A percentile compares a stretch with the other conserved stretches of the same genome.
Evolutionary conservation across 352 stramenopile genomes (phyloP).

Genomic region (Pythium pyrilobum): DNA sequence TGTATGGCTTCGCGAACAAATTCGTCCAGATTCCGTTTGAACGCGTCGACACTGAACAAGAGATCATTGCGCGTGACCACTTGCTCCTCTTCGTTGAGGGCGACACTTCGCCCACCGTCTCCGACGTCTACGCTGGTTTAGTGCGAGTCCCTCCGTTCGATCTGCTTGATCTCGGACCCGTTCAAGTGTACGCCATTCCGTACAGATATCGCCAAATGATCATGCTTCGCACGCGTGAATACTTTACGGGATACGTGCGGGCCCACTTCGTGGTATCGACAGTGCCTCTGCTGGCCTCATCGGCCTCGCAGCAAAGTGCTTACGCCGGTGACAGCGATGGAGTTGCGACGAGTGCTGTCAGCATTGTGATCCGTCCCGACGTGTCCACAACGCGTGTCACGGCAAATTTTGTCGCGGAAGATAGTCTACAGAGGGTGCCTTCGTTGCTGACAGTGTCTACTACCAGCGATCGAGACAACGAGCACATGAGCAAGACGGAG

Average conservation of each 20-base stretch:
- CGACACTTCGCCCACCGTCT: slow-evolving; percentile 8
- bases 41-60: slow-evolving; percentile 9
- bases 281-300: slow-evolving; percentile 23
- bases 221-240: slow-evolving; percentile 26
- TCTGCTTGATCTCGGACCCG: slow-evolving; percentile 11
- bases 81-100: slow-evolving; percentile 25
- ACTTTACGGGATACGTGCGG: slow-evolving; percentile 33
- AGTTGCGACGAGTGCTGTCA: slow-evolving; percentile 27
- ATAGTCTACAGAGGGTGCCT: not conserved
- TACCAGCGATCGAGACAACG: not conserved
- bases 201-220: slow-evolving; percentile 27
- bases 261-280: slow-evolving; percentile 40
- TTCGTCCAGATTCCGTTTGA: slow-evolving; percentile 11
- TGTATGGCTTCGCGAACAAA: not conserved
- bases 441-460: not conserved
- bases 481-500: not conserved
- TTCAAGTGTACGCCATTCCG: slow-evolving; percentile 33
- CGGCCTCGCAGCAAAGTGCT: slow-evolving; percentile 19
- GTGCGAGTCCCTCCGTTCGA: slow-evolving; percentile 7
- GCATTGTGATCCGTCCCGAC: slow-evolving; percentile 11
- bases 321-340: slow-evolving; percentile 26
- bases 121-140: slow-evolving; percentile 25
- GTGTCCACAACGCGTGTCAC: not conserved
- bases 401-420: not conserved
- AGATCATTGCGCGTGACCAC: slow-evolving; percentile 10